Evolutionary conservation across 768 basidiomycete species (phyloP).

Genomic region (Myochromella boudieri): DNA sequence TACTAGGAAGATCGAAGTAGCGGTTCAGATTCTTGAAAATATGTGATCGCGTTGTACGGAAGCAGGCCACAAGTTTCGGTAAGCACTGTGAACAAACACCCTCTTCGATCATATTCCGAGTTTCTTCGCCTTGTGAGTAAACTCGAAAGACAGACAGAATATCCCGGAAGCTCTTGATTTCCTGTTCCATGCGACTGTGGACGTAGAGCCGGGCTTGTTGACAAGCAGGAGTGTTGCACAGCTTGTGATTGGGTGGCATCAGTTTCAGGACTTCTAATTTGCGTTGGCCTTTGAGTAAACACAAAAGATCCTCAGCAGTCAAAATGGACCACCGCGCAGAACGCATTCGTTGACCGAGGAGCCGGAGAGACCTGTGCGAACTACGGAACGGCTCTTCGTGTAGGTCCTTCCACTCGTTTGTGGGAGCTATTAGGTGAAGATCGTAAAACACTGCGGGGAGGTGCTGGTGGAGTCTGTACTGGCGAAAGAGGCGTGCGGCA

Average conservation of each 20-base stretch:
- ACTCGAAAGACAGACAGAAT: background rate
- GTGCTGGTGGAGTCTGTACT: slow-evolving; percentile 1
- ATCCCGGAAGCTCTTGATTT: slow-evolving; percentile 2
- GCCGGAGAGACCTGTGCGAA: background rate
- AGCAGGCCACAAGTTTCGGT: background rate
- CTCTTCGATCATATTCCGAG: slow-evolving; percentile 1
- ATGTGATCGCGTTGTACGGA: background rate
- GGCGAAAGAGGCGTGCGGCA: slow-evolving; percentile 1
- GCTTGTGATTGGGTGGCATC: background rate
- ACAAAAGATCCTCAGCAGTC: slow-evolving; percentile 9
- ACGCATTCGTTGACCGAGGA: slow-evolving; percentile 5
- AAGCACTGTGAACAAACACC: slow-evolving; percentile 3
- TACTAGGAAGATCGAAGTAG: too few relatives aligned
- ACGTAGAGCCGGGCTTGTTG: slow-evolving; percentile 1
- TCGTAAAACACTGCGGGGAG: slow-evolving; percentile 9
- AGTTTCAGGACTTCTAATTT: slow-evolving; percentile 2
- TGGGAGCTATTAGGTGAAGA: slow-evolving; percentile 3
- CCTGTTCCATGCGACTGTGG: background rate
- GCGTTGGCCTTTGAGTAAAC: slow-evolving; percentile 4
- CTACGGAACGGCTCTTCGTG: slow-evolving; percentile 3
- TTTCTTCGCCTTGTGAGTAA: background rate
- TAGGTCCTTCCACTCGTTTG: background rate
- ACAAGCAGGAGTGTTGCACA: background rate
- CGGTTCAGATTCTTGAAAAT: background rate
- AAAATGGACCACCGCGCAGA: slow-evolving; percentile 3